Conservation (phyloP, 495 filamentous ascomycete species). For the Tetracladium setigerum region DNA sequence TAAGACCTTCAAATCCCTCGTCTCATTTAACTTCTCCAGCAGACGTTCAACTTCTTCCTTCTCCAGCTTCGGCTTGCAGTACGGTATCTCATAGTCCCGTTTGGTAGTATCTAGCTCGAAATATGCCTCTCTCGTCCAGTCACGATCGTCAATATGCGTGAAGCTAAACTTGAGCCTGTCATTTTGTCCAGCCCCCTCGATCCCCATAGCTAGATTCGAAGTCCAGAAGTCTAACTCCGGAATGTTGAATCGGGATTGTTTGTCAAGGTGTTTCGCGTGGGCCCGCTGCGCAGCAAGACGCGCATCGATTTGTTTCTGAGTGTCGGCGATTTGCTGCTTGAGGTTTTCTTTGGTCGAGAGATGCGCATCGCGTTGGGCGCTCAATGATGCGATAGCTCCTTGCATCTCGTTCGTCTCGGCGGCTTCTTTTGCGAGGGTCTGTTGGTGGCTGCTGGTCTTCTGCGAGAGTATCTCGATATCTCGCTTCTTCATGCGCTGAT, state of each 20-base stretch:
- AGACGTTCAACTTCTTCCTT: slow-evolving; percentile 61
- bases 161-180: slow-evolving; percentile 89
- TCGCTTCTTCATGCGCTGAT: slow-evolving; percentile 78
- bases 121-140: slow-evolving; percentile 86
- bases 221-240: slow-evolving; percentile 97
- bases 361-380: slow-evolving; percentile 66
- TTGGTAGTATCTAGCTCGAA: slow-evolving; percentile 81
- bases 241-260: slow-evolving; percentile 75
- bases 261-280: slow-evolving; percentile 56
- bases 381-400: slow-evolving; percentile 65
- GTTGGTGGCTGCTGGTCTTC: slow-evolving; percentile 68
- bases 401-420: slow-evolving; percentile 88
- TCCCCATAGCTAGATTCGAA: slow-evolving; percentile 75
- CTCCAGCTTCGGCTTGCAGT: slow-evolving; percentile 73
- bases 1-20: slow-evolving; percentile 68
- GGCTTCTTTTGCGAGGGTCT: slow-evolving; percentile 77
- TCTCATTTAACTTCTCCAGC: slow-evolving; percentile 74
- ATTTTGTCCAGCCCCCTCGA: slow-evolving; percentile 79
- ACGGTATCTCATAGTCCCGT: slow-evolving; percentile 75
- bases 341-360: slow-evolving; percentile 65
- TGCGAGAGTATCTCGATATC: slow-evolving; percentile 78
- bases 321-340: slow-evolving; percentile 68
- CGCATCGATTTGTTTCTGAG: slow-evolving; percentile 58
- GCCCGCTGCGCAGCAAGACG: slow-evolving; percentile 42
- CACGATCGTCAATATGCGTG: slow-evolving; percentile 76